Conservation (phyloP, 1,139 yeast species). For the Suhomyces chickasaworum region DNA sequence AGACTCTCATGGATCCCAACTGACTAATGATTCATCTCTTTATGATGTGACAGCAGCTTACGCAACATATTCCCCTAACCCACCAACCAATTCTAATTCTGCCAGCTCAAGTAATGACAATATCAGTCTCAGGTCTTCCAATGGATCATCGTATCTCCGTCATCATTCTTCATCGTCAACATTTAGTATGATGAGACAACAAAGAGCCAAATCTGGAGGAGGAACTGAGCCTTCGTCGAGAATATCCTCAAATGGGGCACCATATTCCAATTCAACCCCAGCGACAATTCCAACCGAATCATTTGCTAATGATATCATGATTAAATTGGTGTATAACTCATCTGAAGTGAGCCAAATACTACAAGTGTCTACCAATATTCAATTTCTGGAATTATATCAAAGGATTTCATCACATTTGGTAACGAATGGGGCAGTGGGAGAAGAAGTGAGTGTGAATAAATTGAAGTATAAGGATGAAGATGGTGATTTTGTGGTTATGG, state of each 20-base stretch:
- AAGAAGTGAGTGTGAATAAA: constrained; percentile 46
- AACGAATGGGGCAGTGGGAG: constrained; percentile 32
- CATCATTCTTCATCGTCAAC: constrained; percentile 51
- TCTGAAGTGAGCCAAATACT: constrained; percentile 36
- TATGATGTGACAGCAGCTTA: constrained; percentile 27
- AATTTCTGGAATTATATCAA: constrained; percentile 50
- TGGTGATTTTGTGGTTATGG: constrained; percentile 88
- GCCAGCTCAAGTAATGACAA: constrained; percentile 16
- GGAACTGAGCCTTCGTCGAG: constrained; percentile 16
- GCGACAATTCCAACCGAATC: constrained; percentile 11
- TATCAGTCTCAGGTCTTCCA: constrained; percentile 32
- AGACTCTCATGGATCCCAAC: constrained; percentile 39
- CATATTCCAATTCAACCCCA: constrained; percentile 9
- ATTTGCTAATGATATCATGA: constrained; percentile 25
- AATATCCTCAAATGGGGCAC: constrained; percentile 14
- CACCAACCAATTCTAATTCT: constrained; percentile 13
- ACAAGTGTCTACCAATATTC: constrained; percentile 46
- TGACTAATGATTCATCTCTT: constrained; percentile 27
- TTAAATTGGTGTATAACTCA: constrained; percentile 56
- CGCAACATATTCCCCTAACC: constrained; percentile 17
- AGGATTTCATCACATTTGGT: constrained; percentile 41
- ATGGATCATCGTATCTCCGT: constrained; percentile 36
- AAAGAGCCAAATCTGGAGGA: constrained; percentile 29
- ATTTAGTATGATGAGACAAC: constrained; percentile 48
- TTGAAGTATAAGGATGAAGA: constrained; percentile 92